Evolutionary conservation across 2,329 filamentous ascomycete genomes (phyloP), one percentile per base, ranked within the genome.

Genomic region (Clonostachys byssicola): DNA sequence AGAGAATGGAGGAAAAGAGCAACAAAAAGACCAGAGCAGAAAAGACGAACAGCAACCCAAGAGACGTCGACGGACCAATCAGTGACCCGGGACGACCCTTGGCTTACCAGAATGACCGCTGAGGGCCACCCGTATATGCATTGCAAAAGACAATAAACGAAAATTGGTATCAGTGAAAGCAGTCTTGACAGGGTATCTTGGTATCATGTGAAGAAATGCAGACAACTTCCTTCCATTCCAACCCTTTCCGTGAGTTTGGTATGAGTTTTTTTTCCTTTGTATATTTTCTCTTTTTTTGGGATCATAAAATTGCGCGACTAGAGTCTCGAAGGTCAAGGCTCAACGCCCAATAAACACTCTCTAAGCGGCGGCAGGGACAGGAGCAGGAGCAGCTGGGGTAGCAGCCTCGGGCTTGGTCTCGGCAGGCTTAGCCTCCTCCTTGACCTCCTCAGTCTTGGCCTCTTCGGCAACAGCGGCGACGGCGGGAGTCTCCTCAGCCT

Each of bases 181-280:
- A 60, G 69, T 73, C 68, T 74, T 64, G 68, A 73, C 68, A 71
- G 74, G 74, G 74, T 77, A 76, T 77, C 73, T 75, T 70, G 70
- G 66, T 68, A 68, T 69, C 66, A 68, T 66, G 62, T 62, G 62
- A 67, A 66, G 61, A 77, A 77, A 78, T 77, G 74, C 75, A 77
- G 69, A 74, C 47, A 71, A 72, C 61, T 58, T 69, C 65, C 65
- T 64, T 66, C 70, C 72, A 67, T 66, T 72, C 70, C 60, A 45
- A 67, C 69, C 69, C 66, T 64, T 63, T 60, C 62, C 14, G 64
- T 62, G 58, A 59, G 55, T 58, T 57, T 14, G 34, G 16, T 47
- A 51, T 52, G 23, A 30, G 50, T 47, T 44, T 45, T 51, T 60
- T 59, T 60, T 58, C 57, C 57, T 56, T 57, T 55, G 52, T 35